phyloP scores from a whole-genome alignment of 106 monocot genomes.

The Platanthera guangdongensis region DNA sequence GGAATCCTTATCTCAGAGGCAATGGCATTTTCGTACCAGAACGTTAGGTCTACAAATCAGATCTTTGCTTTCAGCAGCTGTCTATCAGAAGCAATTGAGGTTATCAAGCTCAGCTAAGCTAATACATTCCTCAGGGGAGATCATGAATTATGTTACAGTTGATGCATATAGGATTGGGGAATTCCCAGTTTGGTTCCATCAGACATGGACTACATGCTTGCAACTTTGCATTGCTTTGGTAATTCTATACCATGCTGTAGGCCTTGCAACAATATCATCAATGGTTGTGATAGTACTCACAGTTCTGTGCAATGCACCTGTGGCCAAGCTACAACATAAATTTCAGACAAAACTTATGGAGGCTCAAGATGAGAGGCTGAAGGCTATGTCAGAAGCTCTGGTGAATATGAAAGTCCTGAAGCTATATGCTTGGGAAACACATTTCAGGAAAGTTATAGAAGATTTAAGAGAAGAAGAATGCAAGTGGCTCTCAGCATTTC shows the following conservation, averaged over 20 bases:
- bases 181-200: constrained; percentile 88
- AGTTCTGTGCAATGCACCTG: constrained; percentile 62
- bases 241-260: constrained; percentile 71
- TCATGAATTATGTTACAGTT: constrained; percentile 85
- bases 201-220: constrained; percentile 72
- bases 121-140: constrained; percentile 71
- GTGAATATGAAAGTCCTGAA: constrained; percentile 95
- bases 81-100: constrained; percentile 54
- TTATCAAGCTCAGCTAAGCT: constrained; percentile 52
- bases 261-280: constrained; percentile 63
- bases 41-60: constrained; percentile 46
- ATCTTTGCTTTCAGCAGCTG: constrained; percentile 56
- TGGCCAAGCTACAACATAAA: constrained; percentile 67
- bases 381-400: constrained; percentile 82
- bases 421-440: constrained; percentile 90
- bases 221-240: constrained; percentile 71
- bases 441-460: constrained; percentile 57
- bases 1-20: constrained; percentile 73
- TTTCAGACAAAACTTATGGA: constrained; percentile 81
- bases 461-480: constrained; percentile 46
- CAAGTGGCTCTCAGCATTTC: constrained; percentile 74
- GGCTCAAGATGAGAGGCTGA: constrained; percentile 76
- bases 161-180: constrained; percentile 95
- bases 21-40: constrained; percentile 63
- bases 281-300: constrained; percentile 54